Conservation (phyloP, 495 filamentous ascomycete genomes). For the Glonium stellatum region DNA sequence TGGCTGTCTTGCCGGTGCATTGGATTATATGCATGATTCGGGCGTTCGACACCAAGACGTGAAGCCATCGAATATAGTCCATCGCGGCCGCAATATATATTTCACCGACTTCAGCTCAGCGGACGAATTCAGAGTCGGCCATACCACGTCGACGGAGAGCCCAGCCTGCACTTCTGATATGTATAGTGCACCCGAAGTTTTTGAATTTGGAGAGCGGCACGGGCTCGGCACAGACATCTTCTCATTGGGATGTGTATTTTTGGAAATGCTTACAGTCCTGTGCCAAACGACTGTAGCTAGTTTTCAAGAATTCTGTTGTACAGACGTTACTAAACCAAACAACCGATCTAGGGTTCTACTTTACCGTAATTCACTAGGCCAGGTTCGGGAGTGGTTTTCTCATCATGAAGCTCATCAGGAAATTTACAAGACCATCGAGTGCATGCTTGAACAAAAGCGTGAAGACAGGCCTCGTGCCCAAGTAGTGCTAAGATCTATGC, state of each 20-base stretch:
- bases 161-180: slow-evolving; percentile 18
- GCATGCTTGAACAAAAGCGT: no score
- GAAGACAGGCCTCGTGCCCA: no score
- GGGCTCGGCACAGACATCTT: slow-evolving; percentile 17
- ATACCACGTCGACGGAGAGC: slow-evolving; percentile 21
- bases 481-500: no score
- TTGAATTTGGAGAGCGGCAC: slow-evolving; percentile 7
- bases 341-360: no score
- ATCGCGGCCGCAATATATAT: slow-evolving; percentile 2
- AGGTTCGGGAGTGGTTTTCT: no score
- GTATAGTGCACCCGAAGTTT: slow-evolving; percentile 21
- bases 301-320: no score
- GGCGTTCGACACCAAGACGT: slow-evolving; percentile 16
- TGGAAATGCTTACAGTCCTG: slow-evolving; percentile 17
- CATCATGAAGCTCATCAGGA: no score
- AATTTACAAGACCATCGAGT: no score
- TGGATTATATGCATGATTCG: slow-evolving; percentile 11
- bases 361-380: no score
- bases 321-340: no score
- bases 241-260: slow-evolving; percentile 18
- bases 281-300: no score
- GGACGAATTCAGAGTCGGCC: slow-evolving; percentile 8
- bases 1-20: slow-evolving; percentile 8
- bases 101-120: slow-evolving; percentile 22
- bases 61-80: slow-evolving; percentile 12